phyloP scores from a whole-genome alignment of 2,329 filamentous ascomycete species.

The Paradendryphiella salina region DNA sequence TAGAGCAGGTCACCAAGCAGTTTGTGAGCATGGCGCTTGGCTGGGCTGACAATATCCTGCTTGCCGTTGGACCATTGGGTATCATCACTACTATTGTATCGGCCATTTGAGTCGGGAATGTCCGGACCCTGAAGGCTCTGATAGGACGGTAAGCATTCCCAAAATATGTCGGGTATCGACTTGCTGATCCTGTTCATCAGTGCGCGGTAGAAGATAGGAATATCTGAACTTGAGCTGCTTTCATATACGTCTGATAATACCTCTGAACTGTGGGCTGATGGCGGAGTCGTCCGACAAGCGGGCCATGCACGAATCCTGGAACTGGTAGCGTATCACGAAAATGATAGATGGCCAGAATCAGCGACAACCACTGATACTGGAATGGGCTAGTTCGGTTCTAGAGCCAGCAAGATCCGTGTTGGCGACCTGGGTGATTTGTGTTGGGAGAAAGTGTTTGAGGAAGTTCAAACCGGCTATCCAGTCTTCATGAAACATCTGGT shows the following conservation, averaged over 20 bases:
- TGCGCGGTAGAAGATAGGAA: slow-evolving; percentile 5
- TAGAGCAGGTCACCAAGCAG: slow-evolving; percentile 48
- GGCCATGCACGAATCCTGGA: neutral
- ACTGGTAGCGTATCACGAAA: neutral
- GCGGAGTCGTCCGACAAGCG: neutral
- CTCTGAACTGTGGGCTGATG: neutral
- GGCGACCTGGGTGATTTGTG: no score
- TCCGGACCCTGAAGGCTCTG: slow-evolving; percentile 11
- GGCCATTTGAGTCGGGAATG: slow-evolving; percentile 31
- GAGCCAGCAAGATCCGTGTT: no score
- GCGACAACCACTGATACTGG: no score
- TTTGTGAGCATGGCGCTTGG: slow-evolving; percentile 45
- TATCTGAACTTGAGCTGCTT: slow-evolving; percentile 36
- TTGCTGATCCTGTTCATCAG: slow-evolving; percentile 28
- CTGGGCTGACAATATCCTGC: slow-evolving; percentile 25
- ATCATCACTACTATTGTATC: slow-evolving; percentile 30
- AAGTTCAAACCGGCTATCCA: no score
- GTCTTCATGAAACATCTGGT: no score
- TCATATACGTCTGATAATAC: slow-evolving; percentile 30
- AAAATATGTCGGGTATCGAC: no score
- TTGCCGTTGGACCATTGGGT: slow-evolving; percentile 33
- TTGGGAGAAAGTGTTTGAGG: no score
- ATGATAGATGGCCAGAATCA: no score
- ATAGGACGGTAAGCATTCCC: neutral
- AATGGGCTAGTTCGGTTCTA: no score